Base-by-base conservation (phyloP, 176 grass and related monocot genomes). In the Tillandsia leiboldiana region DNA sequence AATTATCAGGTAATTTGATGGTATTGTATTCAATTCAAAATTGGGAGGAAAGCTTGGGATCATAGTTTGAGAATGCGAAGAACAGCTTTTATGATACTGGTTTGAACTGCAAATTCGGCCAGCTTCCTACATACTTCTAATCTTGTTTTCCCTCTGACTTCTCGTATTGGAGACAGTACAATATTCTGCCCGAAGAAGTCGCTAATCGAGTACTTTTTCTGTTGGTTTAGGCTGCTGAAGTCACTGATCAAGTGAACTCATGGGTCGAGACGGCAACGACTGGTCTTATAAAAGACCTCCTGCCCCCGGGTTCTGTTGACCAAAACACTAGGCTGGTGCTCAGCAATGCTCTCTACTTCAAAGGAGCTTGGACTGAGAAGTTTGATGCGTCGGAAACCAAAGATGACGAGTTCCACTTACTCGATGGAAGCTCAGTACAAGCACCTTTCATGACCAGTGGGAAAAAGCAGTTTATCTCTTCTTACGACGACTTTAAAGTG, bases 291-390 rank as follows among this genome's bases (percentile, higher is more conserved):
- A 91, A 86, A 64, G 69, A 86, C 49, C 71, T 96, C 56, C 82
- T 91, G 12, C 82, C 81, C 47, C 13, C 58, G n/a, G 80, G 79
- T 5, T 88, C 79, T 77, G 80, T 91, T 75, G 71, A 80, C 1
- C 51, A 15, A 2, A 80, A 49, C 27, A 88, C 87, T 6, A 82
- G 85, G n/a, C 73, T 96, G 71, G 73, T 96, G 52, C 75, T 96
- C 68, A 75, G 85, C 9, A 96, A 91, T 73, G 87, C 91, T 1
- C 76, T 96, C 1, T 96, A 96, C 81, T 96, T 96, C 64, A 88
- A 88, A 63, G 87, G 87, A 48, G 67, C 82, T 51, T 96, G 87
- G 87, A 80, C 65, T 51, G 79, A 90, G 69, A 96, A 87, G 72
- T 96, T 91, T 68, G 74, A 96, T 68, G 68, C 84, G 26, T 87